phyloP scores from a whole-genome alignment of 331 rosid species.

The Arachis monticola region DNA sequence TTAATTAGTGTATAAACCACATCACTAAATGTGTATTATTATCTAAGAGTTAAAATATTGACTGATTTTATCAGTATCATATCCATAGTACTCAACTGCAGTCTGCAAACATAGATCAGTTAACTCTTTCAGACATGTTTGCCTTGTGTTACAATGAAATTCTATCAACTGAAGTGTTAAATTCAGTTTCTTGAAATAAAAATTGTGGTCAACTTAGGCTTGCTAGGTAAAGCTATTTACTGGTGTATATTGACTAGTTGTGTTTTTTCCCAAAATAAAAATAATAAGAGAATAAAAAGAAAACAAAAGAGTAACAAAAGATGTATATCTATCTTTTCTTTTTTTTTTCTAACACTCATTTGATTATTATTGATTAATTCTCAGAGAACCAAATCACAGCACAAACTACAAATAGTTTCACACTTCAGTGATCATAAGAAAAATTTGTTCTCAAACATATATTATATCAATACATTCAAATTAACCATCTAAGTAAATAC shows the following conservation, averaged over 20 bases:
- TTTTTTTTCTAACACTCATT: background rate
- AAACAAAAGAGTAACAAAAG: no score
- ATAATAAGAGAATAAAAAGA: no score
- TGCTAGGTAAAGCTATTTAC: no score
- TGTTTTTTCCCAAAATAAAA: no score
- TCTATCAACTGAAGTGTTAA: slow-evolving; percentile 7
- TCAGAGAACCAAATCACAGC: slow-evolving; percentile 5
- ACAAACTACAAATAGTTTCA: slow-evolving; percentile 9
- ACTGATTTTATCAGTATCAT: background rate
- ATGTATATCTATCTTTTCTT: no score
- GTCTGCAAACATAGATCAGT: background rate
- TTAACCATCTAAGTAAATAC: slow-evolving; percentile 15
- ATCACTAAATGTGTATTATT: background rate
- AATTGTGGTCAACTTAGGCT: background rate
- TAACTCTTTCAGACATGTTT: background rate
- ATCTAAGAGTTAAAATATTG: background rate
- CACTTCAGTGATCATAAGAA: background rate
- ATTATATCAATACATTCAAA: background rate
- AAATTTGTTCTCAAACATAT: background rate
- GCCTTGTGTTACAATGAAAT: slow-evolving; percentile 15
- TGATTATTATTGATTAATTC: background rate
- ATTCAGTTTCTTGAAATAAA: background rate
- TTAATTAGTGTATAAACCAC: background rate
- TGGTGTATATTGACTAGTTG: no score
- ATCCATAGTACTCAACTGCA: background rate